phyloP scores from a whole-genome alignment of 352 stramenopile genomes.

The Aphanomyces euteiches region DNA sequence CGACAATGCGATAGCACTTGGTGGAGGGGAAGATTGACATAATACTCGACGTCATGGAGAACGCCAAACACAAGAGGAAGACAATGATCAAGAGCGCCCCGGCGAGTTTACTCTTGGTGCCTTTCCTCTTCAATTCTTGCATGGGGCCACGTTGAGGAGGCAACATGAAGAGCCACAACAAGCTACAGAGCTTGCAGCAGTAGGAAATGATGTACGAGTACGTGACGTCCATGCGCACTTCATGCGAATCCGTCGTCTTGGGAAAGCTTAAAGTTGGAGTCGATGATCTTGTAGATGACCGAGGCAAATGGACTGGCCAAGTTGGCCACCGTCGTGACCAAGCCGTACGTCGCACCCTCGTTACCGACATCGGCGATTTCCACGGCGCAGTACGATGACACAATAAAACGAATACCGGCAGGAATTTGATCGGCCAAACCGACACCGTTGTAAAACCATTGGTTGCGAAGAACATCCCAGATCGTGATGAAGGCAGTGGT shows the following conservation, averaged over 20 bases:
- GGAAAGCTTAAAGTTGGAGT: conserved; percentile 53
- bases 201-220: conserved; percentile 56
- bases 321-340: conserved; percentile 76
- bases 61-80: background rate
- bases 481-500: conserved; percentile 37
- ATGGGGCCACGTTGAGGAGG: conserved; percentile 37
- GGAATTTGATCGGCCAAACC: conserved; percentile 54
- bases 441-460: conserved; percentile 59
- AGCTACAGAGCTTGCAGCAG: conserved; percentile 46
- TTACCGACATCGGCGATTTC: conserved; percentile 69
- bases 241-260: conserved; percentile 48
- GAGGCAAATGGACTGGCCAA: conserved; percentile 59
- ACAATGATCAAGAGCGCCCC: background rate
- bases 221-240: conserved; percentile 57
- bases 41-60: conserved; percentile 13
- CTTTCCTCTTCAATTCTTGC: background rate
- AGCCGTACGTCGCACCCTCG: conserved; percentile 73
- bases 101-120: conserved; percentile 2
- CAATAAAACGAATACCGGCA: conserved; percentile 65
- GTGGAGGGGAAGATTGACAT: conserved; percentile 23
- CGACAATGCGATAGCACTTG: conserved; percentile 22
- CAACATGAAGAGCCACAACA: conserved; percentile 50
- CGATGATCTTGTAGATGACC: conserved; percentile 55
- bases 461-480: conserved; percentile 57
- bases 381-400: conserved; percentile 71